Evolutionary conservation across 768 basidiomycete genomes (phyloP).

Genomic region (Paxillus involutus): DNA sequence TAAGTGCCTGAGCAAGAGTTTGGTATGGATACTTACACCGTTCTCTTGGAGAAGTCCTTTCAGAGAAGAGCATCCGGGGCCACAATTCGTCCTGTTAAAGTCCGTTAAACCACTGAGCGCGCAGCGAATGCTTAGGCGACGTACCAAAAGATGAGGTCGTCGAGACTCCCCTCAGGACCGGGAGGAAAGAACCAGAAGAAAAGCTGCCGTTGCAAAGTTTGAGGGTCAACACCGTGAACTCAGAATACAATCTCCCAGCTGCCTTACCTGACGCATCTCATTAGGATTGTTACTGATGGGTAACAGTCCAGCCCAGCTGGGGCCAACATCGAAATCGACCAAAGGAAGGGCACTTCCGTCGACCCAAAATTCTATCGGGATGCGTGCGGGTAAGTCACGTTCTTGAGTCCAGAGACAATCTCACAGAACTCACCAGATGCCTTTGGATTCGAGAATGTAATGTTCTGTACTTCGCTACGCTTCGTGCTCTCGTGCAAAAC

Average conservation of each 20-base stretch:
- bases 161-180: slow-evolving; percentile 65
- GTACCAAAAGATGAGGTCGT: slow-evolving; percentile 77
- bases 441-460: slow-evolving; percentile 68
- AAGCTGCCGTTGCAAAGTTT: slow-evolving; percentile 38
- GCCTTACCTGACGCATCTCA: slow-evolving; percentile 64
- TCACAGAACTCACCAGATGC: slow-evolving; percentile 48
- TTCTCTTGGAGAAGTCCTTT: slow-evolving; percentile 75
- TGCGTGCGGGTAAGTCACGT: neutral
- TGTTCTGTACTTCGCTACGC: slow-evolving; percentile 46
- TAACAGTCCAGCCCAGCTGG: slow-evolving; percentile 72
- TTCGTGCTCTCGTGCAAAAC: slow-evolving; percentile 1
- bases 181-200: slow-evolving; percentile 89
- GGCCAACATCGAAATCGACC: slow-evolving; percentile 72
- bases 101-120: neutral
- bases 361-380: slow-evolving; percentile 61
- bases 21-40: slow-evolving; percentile 45
- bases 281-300: slow-evolving; percentile 61
- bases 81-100: slow-evolving; percentile 68
- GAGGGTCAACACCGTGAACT: neutral
- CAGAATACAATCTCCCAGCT: neutral
- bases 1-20: neutral
- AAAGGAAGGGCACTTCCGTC: slow-evolving; percentile 64
- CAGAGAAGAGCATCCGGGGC: slow-evolving; percentile 75
- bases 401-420: neutral
- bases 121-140: neutral